Evolutionary conservation across 768 basidiomycete species (phyloP), one percentile per base, ranked within the genome.

Genomic region (Boletus eberwhitei): DNA sequence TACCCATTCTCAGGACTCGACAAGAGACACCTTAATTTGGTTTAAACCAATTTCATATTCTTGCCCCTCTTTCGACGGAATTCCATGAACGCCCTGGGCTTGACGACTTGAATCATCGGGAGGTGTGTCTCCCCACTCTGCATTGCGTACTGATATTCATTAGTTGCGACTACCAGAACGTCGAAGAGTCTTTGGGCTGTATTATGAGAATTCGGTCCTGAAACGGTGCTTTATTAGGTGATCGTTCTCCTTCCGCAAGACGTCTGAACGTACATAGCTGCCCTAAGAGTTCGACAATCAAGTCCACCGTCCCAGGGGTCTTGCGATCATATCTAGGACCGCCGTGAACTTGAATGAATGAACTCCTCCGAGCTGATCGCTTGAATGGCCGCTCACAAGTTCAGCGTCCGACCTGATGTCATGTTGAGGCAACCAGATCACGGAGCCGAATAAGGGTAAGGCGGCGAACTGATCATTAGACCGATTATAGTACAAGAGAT

Each of bases 21-120:
- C 31, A 5, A 52, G 36, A 0, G n/a, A 31, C 37, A 58, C 54
- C 43, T 62, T 64, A 61, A 2, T 53, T 62, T 62, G 63, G 4
- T 53, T 52, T 2, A 57, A 19, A 22, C 57, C 52, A 19, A 49
- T 42, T 17, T 48, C 44, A 55, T 43, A 9, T 19, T 64, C 4
- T 29, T 52, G 13, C 44, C 52, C 37, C 21, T 54, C 53, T 52
- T 29, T 29, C 8, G 26, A 37, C 57, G 48, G 21, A 52, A 60
- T 26, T 57, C 52, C 44, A 36, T 34, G 35, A 55, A 60, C 12
- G 54, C 57, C 24, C 59, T 59, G 0, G 59, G 53, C 31, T 61
- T 43, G 1, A 59, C 53, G 5, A 59, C 24, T 5, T 60, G 54
- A 36, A 62, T 39, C 19, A 54, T 62, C 1, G 58, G 63, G 12